Base-by-base conservation (phyloP, 495 filamentous ascomycete genomes). In the Penicillium flavigenum region DNA sequence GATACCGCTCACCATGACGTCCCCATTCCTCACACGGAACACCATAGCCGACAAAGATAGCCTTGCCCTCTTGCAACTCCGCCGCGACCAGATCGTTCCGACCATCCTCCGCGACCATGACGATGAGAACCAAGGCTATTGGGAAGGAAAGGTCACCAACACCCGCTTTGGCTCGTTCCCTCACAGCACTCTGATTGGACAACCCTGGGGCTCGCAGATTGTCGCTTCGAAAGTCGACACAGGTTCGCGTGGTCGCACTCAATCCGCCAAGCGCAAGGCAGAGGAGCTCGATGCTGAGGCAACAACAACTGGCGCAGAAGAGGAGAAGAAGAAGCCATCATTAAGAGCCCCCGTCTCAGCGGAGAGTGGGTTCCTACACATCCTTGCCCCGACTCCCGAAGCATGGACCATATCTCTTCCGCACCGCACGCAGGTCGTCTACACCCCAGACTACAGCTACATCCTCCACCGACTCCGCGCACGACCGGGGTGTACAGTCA, bases 381-480 rank as follows among this genome's bases (percentile, higher is more conserved):
- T 98, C 32, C 79, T 97, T 14, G 90, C 88, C 27, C 95, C 95
- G 0, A 96, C 95, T 0, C 90, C 94, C 14, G 94, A 98, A 71
- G 78, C 88, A 16, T 98, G 94, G 94, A 98, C 95, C 0, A 74
- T 83, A 26, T 90, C 87, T 38, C 80, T 98, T 38, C 94, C 92
- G 3, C 94, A 98, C 69, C 82, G 94, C 47, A 98, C 94, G 9
- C 94, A 98, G 73, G 93, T 98, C 47, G 94, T 98, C 60, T 98
- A 98, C 67, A 96, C 91, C 2, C 91, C 95, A 10, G 94, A 98
- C 71, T 96, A 96, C 74, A 96, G 92, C 73, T 98, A 94, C 67
- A 87, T 98, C 38, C 81, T 98, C 22, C 91, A 96, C 67, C 81
- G 91, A 46, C 79, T 98, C 47, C 84, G 90, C 14, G 93, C 86